Conservation (phyloP, 202 grass and related monocot genomes). For the Schoenoplectus tabernaemontani region DNA sequence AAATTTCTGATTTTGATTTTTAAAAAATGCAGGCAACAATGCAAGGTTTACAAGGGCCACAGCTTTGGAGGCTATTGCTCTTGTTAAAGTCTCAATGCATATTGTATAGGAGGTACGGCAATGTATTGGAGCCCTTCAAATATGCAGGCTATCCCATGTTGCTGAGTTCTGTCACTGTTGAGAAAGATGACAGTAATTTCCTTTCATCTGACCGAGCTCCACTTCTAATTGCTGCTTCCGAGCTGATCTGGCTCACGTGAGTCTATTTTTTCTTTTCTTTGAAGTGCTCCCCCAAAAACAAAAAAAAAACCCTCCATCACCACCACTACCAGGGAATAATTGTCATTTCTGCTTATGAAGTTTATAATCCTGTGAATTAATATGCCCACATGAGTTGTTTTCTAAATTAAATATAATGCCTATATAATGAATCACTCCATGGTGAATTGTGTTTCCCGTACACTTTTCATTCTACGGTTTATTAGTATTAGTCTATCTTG, state of each 20-base stretch:
- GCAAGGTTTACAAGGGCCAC: conserved; percentile 98
- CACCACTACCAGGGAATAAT: no score
- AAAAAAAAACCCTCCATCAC: no score
- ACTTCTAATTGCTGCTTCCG: conserved; percentile 87
- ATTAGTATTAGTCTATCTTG: neutral
- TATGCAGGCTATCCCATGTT: conserved; percentile 99
- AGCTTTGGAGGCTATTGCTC: conserved; percentile 89
- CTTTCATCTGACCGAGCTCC: conserved; percentile 93
- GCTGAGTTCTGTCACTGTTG: conserved; percentile 87
- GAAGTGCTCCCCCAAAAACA: neutral
- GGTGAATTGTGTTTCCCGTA: neutral
- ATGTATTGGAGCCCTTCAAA: conserved; percentile 94
- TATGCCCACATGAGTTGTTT: neutral
- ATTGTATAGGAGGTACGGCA: conserved; percentile 90
- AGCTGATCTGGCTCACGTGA: conserved; percentile 99
- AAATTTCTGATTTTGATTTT: conserved; percentile 11
- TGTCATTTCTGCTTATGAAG: conserved; percentile 19
- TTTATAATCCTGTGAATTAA: conserved; percentile 29
- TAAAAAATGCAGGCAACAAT: conserved; percentile 61
- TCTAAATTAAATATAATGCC: neutral
- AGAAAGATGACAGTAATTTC: conserved; percentile 90
- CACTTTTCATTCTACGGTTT: neutral
- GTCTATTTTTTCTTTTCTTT: conserved; percentile 26
- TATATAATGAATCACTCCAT: neutral
- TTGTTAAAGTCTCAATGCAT: conserved; percentile 95